A percentile compares a stretch with the other conserved stretches of the same genome.
Evolutionary conservation across 2,329 filamentous ascomycete genomes (phyloP).

Genomic region (Penicillium freii): DNA sequence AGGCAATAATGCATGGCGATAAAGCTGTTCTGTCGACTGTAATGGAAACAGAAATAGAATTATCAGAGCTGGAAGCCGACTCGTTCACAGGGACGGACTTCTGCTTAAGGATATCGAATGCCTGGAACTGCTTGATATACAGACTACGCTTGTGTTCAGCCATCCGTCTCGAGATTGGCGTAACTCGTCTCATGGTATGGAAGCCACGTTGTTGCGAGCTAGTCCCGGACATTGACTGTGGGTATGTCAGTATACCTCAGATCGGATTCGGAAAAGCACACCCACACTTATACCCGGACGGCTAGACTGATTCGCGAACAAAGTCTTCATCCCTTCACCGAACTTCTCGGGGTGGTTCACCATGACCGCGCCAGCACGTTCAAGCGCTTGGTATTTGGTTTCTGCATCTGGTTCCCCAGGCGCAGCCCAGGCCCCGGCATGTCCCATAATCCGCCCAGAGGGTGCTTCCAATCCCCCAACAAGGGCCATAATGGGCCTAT

Average conservation of each 20-base stretch:
- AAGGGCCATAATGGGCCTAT: conserved; percentile 68
- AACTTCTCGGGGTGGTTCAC: conserved; percentile 76
- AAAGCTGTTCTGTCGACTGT: conserved; percentile 63
- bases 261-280: neutral
- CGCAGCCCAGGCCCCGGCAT: conserved; percentile 70
- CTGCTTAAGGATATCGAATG: conserved; percentile 56
- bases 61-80: conserved; percentile 37
- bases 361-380: conserved; percentile 65
- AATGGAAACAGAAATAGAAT: conserved; percentile 56
- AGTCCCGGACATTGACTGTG: conserved; percentile 24
- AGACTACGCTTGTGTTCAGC: conserved; percentile 43
- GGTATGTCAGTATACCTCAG: conserved; percentile 8
- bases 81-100: conserved; percentile 48
- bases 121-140: conserved; percentile 55
- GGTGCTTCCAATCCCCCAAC: conserved; percentile 66
- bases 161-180: conserved; percentile 1
- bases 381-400: conserved; percentile 66
- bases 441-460: conserved; percentile 69
- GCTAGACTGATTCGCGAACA: conserved; percentile 50
- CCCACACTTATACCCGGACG: conserved; percentile 24
- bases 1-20: conserved; percentile 63
- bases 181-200: conserved; percentile 48
- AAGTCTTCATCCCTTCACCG: conserved; percentile 63
- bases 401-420: conserved; percentile 63
- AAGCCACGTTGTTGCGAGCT: conserved; percentile 49